Base-by-base conservation (phyloP, 345 rosid genomes). In the Passiflora organensis region DNA sequence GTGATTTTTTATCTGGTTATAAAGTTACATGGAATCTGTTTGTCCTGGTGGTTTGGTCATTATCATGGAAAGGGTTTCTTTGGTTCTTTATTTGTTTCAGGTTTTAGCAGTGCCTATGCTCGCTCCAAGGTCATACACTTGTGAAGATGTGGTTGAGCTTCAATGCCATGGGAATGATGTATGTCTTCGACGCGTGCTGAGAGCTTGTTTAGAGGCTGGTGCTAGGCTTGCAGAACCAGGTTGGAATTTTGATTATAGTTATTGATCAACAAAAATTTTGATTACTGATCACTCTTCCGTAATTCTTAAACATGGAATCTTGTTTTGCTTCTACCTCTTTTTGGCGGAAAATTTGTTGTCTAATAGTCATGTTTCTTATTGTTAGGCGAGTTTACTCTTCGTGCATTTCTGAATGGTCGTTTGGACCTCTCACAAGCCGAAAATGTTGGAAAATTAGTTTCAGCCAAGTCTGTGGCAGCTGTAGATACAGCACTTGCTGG, bases 211-310 rank as follows among this genome's bases (percentile, higher is more conserved):
- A 59, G 91, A 85, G 59, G 96, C 95, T 59, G 97, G 97, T 55
- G 97, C 97, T 5, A 78, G 76, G 62, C 86, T 87, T 72, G 97
- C 96, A 19, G 96, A 83, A 48, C 96, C 96, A 61, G 97, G 96
- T 91, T 56, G 53, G 69, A n/a, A n/a, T n/a, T n/a, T n/a, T n/a
- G n/a, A n/a, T n/a, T n/a, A n/a, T n/a, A n/a, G n/a, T 18, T 62
- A 28, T 8, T 28, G 15, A 10, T 37, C 18, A 18, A 12, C 16
- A 1, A 10, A 55, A 16, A 22, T n/a, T 6, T 42, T 8, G 16
- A 18, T 24, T 55, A 51, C 4, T 18, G 34, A 10, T 20, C 20
- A 38, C 17, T 37, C 32, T 5, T 12, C 4, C 45, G 10, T 39
- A 38, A 14, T 32, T 16, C 53, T 6, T 9, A 16, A 22, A 24